Percentiles rank a stretch among this genome's conserved stretches.
Conservation (phyloP, 2,329 filamentous ascomycete species). For the Exserohilum rostratum region DNA sequence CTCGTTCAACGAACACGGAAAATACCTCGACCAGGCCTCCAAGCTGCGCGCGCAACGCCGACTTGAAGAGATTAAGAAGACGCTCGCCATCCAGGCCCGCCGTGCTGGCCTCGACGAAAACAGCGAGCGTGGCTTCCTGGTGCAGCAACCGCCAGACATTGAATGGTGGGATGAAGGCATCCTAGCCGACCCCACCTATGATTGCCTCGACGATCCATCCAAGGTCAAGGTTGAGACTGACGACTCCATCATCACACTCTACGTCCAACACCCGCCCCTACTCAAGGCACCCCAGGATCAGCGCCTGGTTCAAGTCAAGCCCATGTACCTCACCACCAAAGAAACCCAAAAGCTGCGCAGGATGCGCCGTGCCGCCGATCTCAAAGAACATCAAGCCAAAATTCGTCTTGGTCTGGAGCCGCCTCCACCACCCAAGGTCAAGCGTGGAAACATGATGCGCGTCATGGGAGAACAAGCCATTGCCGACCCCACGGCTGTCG, state of each 20-base stretch:
- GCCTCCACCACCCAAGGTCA: conserved; percentile 92
- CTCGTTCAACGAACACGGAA: conserved; percentile 92
- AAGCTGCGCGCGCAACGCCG: conserved; percentile 85
- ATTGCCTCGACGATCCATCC: conserved; percentile 67
- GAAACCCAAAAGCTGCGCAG: conserved; percentile 91
- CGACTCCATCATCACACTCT: conserved; percentile 88
- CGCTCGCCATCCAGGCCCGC: conserved; percentile 83
- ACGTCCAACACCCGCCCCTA: conserved; percentile 90
- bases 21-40: conserved; percentile 94
- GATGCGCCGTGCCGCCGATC: conserved; percentile 86
- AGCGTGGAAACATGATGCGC: conserved; percentile 96
- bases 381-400: conserved; percentile 97
- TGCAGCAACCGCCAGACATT: conserved; percentile 82
- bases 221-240: conserved; percentile 75
- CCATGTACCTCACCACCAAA: conserved; percentile 88
- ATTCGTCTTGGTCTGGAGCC: conserved; percentile 88
- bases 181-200: conserved; percentile 76
- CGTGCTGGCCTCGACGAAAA: conserved; percentile 96
- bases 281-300: conserved; percentile 92
- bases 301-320: conserved; percentile 76
- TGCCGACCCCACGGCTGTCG: conserved; percentile 95
- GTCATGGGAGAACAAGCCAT: conserved; percentile 91
- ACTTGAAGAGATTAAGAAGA: conserved; percentile 92
- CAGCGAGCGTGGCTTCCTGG: conserved; percentile 85
- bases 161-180: conserved; percentile 99